Percentiles rank a stretch among this genome's conserved stretches.
These are phyloP conservation scores for Tricholoma matsutake DNA, from an alignment of 768 basidiomycete genomes.

Conservation along the genomic window DNA sequence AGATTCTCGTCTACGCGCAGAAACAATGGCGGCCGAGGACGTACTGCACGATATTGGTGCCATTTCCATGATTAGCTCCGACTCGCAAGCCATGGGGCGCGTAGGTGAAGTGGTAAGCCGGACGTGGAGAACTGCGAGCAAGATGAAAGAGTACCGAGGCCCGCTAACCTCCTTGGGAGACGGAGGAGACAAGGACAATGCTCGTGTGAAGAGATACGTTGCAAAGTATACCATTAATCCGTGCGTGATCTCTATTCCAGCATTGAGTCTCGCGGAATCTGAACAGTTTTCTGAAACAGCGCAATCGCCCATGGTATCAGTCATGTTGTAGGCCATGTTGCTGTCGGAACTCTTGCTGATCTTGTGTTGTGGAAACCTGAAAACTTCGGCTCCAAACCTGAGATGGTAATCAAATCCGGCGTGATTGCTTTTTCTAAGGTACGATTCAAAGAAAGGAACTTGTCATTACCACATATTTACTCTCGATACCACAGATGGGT, in stretches of 20 bases:
- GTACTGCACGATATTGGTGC: constrained; percentile 93
- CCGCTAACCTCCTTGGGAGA: constrained; percentile 73
- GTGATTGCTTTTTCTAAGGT: constrained; percentile 91
- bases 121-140: constrained; percentile 97
- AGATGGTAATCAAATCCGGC: constrained; percentile 94
- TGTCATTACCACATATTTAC: too few species aligned
- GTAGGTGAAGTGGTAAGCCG: constrained; percentile 91
- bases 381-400: constrained; percentile 89
- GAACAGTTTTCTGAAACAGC: constrained; percentile 34
- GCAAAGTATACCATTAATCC: constrained; percentile 98
- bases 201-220: constrained; percentile 90
- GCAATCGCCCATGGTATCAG: constrained; percentile 94
- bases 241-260: constrained; percentile 43
- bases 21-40: constrained; percentile 98
- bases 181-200: constrained; percentile 70
- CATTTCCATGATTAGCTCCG: constrained; percentile 95
- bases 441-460: constrained; percentile 13
- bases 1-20: constrained; percentile 93
- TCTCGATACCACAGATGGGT: constrained; percentile 63
- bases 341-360: constrained; percentile 83
- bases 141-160: constrained; percentile 81
- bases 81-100: constrained; percentile 97
- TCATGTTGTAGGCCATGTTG: constrained; percentile 81
- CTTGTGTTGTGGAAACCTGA: constrained; percentile 95
- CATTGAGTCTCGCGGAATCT: neutral